Base-by-base conservation (phyloP, 78 protist genomes). In the Carpediemonas membranifera region DNA sequence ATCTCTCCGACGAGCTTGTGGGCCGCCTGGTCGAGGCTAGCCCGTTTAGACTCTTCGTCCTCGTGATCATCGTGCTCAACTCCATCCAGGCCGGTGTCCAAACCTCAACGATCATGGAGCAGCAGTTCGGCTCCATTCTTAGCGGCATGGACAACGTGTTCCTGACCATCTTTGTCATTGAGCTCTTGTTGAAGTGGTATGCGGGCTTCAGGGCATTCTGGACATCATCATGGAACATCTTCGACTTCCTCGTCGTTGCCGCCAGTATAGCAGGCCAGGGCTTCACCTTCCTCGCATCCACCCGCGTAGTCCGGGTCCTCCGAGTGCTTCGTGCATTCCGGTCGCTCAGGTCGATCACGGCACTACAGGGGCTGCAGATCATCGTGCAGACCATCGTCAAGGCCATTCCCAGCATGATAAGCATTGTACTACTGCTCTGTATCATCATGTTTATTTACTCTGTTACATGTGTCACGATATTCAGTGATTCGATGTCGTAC, bases 281-380 rank as follows among this genome's bases (percentile, higher is more conserved):
- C 54, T 3, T 59, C 41, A 28, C 62, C 21, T 68, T 43, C 34
- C 27, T 68, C 28, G 1, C 43, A 18, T 28, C 43, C 37, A 60
- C 52, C 19, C 47, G 73, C 33, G 61, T 68, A 24, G 35, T 68
- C 43, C 55, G 73, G 16, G 34, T 68, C 41, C 61, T 68, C 35
- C 57, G 73, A 28, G 73, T 68, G 33, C 1, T 68, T 3, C 60
- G 73, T 15, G 73, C 73, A 9, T 54, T 68, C 33, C 61, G 73
- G 13, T 7, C 73, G 28, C 73, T 68, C 25, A 2, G 73, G 16
- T 34, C 53, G n/a, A 68, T 68, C 24, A 28, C 50, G 36, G 63
- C 36, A 24, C 27, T 68, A 37, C 37, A 68, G 36, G 60, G 62
- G 13, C 59, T 68, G 43, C 73, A 68, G 44, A 25, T 68, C 21